phyloP scores from a whole-genome alignment of 2,329 filamentous ascomycete genomes.

The Ciborinia camelliae region DNA sequence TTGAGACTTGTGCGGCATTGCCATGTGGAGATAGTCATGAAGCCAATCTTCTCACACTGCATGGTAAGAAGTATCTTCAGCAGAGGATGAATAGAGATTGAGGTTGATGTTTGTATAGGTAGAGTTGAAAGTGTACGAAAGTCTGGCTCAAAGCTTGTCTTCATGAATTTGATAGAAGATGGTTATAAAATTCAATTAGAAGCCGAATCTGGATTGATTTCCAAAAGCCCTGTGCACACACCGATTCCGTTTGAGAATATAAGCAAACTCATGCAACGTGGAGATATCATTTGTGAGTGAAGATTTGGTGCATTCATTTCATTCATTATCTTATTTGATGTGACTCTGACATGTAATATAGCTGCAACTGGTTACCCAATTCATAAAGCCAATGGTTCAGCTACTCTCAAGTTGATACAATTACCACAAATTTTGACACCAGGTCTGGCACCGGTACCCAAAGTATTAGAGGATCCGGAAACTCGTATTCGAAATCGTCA shows the following conservation, averaged over 20 bases:
- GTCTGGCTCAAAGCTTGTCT: slow-evolving; percentile 71
- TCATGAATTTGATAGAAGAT: slow-evolving; percentile 76
- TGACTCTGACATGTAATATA: slow-evolving; percentile 28
- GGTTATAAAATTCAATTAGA: slow-evolving; percentile 72
- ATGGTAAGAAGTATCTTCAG: slow-evolving; percentile 26
- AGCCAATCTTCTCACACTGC: slow-evolving; percentile 5
- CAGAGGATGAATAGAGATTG: background rate
- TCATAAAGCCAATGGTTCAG: slow-evolving; percentile 63
- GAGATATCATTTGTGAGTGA: slow-evolving; percentile 77
- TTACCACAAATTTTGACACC: slow-evolving; percentile 74
- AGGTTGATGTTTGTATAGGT: slow-evolving; percentile 43
- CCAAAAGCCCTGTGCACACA: slow-evolving; percentile 43
- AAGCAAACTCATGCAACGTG: slow-evolving; percentile 66
- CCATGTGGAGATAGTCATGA: background rate
- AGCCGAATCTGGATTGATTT: slow-evolving; percentile 49
- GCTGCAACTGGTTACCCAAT: slow-evolving; percentile 67
- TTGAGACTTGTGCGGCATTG: background rate
- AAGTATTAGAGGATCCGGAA: slow-evolving; percentile 65
- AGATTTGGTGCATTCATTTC: background rate
- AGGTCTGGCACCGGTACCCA: slow-evolving; percentile 74
- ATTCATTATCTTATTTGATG: background rate
- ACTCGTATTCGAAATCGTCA: slow-evolving; percentile 74
- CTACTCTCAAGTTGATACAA: slow-evolving; percentile 66
- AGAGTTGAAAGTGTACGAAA: slow-evolving; percentile 68
- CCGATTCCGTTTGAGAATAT: slow-evolving; percentile 53